Conservation (phyloP, 1,284 basidiomycete species). For the Irpex lacteus region DNA sequence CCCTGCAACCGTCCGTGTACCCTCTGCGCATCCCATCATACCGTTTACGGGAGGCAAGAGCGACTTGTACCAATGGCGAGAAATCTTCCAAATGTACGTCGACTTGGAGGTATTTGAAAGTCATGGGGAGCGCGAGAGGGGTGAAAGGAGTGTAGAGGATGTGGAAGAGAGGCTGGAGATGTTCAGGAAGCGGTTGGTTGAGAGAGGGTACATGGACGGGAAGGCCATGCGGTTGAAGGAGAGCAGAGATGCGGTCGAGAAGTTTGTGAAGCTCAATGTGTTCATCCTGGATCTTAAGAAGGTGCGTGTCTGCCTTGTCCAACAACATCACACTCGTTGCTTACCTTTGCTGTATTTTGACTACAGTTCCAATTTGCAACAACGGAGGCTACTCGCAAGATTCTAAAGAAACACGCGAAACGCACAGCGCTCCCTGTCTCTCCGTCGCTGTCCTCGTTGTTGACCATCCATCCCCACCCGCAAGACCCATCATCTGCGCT, state of each 20-base stretch:
- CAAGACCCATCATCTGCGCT: slow-evolving; percentile 10
- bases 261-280: slow-evolving; percentile 80
- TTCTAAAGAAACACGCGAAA: slow-evolving; percentile 94
- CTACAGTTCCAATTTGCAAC: slow-evolving; percentile 80
- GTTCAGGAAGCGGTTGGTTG: slow-evolving; percentile 71
- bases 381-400: slow-evolving; percentile 86
- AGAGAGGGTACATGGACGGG: slow-evolving; percentile 56
- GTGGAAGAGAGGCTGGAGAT: slow-evolving; percentile 68
- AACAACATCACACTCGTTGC: background rate
- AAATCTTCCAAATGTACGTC: slow-evolving; percentile 87
- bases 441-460: slow-evolving; percentile 24
- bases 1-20: slow-evolving; percentile 30
- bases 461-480: slow-evolving; percentile 12
- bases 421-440: slow-evolving; percentile 68
- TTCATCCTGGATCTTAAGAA: slow-evolving; percentile 86
- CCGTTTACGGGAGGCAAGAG: slow-evolving; percentile 32
- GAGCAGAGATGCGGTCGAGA: slow-evolving; percentile 68
- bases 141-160: slow-evolving; percentile 75
- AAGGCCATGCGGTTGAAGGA: slow-evolving; percentile 61
- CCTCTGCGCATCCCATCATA: slow-evolving; percentile 14
- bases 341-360: background rate
- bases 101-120: slow-evolving; percentile 89
- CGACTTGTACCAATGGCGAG: slow-evolving; percentile 91
- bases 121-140: slow-evolving; percentile 67
- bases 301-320: slow-evolving; percentile 34